phyloP scores from a whole-genome alignment of 1,284 basidiomycete species.

The Austroboletus novae-zelandiae region DNA sequence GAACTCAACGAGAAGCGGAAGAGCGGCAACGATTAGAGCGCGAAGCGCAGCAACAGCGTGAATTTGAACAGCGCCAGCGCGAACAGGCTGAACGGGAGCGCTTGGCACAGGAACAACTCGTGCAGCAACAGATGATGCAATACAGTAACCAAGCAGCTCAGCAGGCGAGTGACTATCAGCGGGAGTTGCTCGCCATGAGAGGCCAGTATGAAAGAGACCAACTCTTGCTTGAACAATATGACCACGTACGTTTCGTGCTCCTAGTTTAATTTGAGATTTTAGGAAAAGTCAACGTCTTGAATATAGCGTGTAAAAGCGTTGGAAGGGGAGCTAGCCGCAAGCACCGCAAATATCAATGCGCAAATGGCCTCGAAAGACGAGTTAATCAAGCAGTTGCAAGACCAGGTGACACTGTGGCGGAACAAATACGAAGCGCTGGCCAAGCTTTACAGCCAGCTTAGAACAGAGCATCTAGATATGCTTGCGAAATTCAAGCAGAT shows the following conservation, averaged over 20 bases:
- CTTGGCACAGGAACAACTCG: slow-evolving; percentile 84
- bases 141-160: slow-evolving; percentile 69
- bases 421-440: slow-evolving; percentile 99
- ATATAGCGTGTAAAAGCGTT: slow-evolving; percentile 90
- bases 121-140: slow-evolving; percentile 76
- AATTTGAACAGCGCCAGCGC: slow-evolving; percentile 89
- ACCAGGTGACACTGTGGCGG: slow-evolving; percentile 96
- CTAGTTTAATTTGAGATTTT: neutral
- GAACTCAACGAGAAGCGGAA: slow-evolving; percentile 80
- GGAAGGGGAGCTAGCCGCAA: slow-evolving; percentile 85
- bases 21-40: slow-evolving; percentile 76
- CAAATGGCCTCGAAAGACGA: slow-evolving; percentile 95
- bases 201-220: slow-evolving; percentile 99
- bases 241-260: slow-evolving; percentile 58
- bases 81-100: slow-evolving; percentile 89
- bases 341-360: slow-evolving; percentile 79
- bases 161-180: slow-evolving; percentile 79
- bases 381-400: slow-evolving; percentile 92
- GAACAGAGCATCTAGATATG: slow-evolving; percentile 97
- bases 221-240: slow-evolving; percentile 97
- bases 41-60: slow-evolving; percentile 80
- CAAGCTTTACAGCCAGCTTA: slow-evolving; percentile 97
- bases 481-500: slow-evolving; percentile 96
- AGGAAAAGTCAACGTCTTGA: slow-evolving; percentile 8
- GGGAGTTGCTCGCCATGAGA: slow-evolving; percentile 89